Percentiles rank a stretch among this genome's conserved stretches.
Conservation (phyloP, 768 basidiomycete species). For the Auricularia cornea region DNA sequence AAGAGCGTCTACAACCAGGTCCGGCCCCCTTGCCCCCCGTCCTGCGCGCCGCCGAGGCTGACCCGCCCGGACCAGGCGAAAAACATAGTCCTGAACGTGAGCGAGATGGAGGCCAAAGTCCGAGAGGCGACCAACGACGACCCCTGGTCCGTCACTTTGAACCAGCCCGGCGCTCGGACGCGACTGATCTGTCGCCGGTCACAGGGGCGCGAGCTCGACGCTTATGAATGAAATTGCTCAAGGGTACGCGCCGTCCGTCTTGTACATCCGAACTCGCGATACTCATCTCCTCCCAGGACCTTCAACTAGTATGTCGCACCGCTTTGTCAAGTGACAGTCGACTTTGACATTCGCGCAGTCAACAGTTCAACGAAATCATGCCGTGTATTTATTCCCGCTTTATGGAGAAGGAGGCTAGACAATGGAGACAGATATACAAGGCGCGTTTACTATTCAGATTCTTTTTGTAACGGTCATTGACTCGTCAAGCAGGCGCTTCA, state of each 20-base stretch:
- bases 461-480: not conserved
- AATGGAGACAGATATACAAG: conserved; percentile 99
- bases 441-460: conserved; percentile 39
- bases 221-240: conserved; percentile 98
- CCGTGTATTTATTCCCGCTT: conserved; percentile 90
- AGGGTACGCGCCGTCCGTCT: conserved; percentile 51
- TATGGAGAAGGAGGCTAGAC: conserved; percentile 96
- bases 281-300: conserved; percentile 49
- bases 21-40: conserved; percentile 7
- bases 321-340: not conserved
- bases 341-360: conserved; percentile 38
- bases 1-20: conserved; percentile 94
- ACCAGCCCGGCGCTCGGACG: not conserved
- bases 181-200: conserved; percentile 1
- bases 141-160: conserved; percentile 66
- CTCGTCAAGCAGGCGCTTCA: conserved; percentile 62
- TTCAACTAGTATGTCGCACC: conserved; percentile 77
- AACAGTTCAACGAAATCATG: conserved; percentile 99
- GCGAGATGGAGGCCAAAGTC: conserved; percentile 96
- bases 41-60: not conserved
- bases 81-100: conserved; percentile 92
- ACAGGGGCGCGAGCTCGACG: conserved; percentile 98
- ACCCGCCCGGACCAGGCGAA: conserved; percentile 57
- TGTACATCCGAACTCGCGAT: not conserved
- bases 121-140: conserved; percentile 96